Percentiles rank a stretch among this genome's conserved stretches.
Evolutionary conservation across 2,329 filamentous ascomycete genomes (phyloP).

Genomic region (Neurospora crassa): DNA sequence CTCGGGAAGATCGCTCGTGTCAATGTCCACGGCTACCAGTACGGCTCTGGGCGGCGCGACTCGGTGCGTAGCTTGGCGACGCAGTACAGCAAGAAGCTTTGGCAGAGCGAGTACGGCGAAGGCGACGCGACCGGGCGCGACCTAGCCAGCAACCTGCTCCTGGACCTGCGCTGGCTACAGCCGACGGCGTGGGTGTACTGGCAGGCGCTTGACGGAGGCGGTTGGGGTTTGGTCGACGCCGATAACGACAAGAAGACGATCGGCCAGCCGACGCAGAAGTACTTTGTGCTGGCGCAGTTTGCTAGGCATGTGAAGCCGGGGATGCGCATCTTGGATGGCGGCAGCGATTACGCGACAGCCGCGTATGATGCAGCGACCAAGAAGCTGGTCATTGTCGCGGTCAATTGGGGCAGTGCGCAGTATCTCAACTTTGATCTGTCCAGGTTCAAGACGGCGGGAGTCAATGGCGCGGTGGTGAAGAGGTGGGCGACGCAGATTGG

Average conservation of each 20-base stretch:
- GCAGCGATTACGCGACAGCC: slow-evolving; percentile 26
- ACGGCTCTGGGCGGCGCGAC: slow-evolving; percentile 24
- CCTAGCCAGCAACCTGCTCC: slow-evolving; percentile 27
- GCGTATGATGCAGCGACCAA: slow-evolving; percentile 26
- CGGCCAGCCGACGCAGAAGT: slow-evolving; percentile 26
- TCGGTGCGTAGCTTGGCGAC: slow-evolving; percentile 23
- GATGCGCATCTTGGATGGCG: slow-evolving; percentile 29
- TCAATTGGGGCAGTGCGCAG: slow-evolving; percentile 29
- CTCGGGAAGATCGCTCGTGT: slow-evolving; percentile 24
- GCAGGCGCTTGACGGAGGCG: slow-evolving; percentile 30
- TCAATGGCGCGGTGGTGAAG: slow-evolving; percentile 23
- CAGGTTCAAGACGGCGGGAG: slow-evolving; percentile 22
- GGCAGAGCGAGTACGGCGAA: slow-evolving; percentile 36
- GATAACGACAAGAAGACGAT: slow-evolving; percentile 27
- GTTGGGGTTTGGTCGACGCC: slow-evolving; percentile 32
- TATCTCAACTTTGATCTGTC: slow-evolving; percentile 31
- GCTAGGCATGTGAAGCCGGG: slow-evolving; percentile 30
- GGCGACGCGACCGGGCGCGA: slow-evolving; percentile 26
- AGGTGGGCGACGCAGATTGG: slow-evolving; percentile 29
- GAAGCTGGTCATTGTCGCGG: slow-evolving; percentile 29
- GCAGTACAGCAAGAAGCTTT: slow-evolving; percentile 23
- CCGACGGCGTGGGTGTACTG: slow-evolving; percentile 36
- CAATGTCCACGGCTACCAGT: slow-evolving; percentile 36
- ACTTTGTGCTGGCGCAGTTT: slow-evolving; percentile 33
- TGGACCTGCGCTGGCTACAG: slow-evolving; percentile 30